Conservation (phyloP, 2,329 filamentous ascomycete genomes). For the Hyphodiscus sp. region DNA sequence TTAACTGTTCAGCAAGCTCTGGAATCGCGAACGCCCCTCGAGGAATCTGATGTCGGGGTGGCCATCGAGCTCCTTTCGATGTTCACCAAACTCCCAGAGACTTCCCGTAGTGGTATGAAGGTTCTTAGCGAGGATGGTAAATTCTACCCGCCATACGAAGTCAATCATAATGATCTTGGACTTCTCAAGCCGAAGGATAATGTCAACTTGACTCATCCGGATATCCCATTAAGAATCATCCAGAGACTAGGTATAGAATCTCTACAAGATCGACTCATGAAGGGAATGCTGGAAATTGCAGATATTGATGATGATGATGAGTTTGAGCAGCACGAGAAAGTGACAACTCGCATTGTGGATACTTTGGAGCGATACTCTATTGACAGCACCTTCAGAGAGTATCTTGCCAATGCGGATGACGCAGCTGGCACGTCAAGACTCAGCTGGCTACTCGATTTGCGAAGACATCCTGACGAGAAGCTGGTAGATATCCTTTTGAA, state of each 20-base stretch:
- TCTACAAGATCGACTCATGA: slow-evolving; percentile 15
- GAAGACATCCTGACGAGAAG: slow-evolving; percentile 10
- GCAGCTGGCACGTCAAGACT: slow-evolving; percentile 22
- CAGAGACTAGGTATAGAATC: slow-evolving; percentile 15
- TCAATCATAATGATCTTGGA: slow-evolving; percentile 17
- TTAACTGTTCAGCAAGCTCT: slow-evolving; percentile 18
- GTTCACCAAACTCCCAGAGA: slow-evolving; percentile 11
- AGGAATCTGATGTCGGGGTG: slow-evolving; percentile 16
- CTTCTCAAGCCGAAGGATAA: slow-evolving; percentile 3
- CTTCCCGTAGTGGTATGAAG: slow-evolving; percentile 13
- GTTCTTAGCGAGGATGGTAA: slow-evolving; percentile 13
- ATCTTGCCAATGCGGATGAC: slow-evolving; percentile 33
- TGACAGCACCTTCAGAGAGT: slow-evolving; percentile 31
- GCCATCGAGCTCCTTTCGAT: slow-evolving; percentile 23
- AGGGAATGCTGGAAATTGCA: slow-evolving; percentile 18
- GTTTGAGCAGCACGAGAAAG: slow-evolving; percentile 29
- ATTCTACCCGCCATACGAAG: slow-evolving; percentile 15
- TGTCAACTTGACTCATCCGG: slow-evolving; percentile 17
- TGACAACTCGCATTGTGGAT: slow-evolving; percentile 27
- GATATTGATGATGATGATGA: slow-evolving; percentile 28
- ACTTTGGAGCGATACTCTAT: slow-evolving; percentile 29
- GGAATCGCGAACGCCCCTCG: slow-evolving; percentile 14
- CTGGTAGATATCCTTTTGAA: slow-evolving; percentile 23
- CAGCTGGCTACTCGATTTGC: slow-evolving; percentile 28
- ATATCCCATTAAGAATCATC: slow-evolving; percentile 13